These are phyloP conservation scores for Picea abies DNA, from an alignment of 83 land plant species.

Conservation along the genomic window DNA sequence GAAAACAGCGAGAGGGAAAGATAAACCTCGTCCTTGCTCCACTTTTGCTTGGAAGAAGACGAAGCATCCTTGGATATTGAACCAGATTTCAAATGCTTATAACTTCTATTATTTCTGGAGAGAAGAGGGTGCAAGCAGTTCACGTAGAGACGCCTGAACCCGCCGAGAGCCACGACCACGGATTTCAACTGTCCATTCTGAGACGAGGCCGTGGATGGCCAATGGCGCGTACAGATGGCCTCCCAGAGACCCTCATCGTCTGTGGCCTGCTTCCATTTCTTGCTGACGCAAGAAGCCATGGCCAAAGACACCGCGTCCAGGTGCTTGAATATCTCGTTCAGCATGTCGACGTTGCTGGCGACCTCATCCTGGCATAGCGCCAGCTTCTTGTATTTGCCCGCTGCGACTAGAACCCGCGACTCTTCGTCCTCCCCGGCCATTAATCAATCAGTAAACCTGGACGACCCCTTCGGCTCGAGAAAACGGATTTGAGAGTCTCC, in stretches of 20 bases:
- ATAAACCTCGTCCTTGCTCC: slow-evolving; percentile 30
- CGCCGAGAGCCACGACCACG: slow-evolving; percentile 69
- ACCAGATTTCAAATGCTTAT: not conserved
- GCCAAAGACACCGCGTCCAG: slow-evolving; percentile 63
- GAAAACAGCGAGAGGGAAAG: slow-evolving; percentile 71
- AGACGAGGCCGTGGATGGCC: slow-evolving; percentile 16
- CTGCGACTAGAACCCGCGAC: not conserved
- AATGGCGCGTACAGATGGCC: slow-evolving; percentile 54
- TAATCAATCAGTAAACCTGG: not conserved
- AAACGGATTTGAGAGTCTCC: not conserved
- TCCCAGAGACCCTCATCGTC: slow-evolving; percentile 70
- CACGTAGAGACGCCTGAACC: slow-evolving; percentile 64
- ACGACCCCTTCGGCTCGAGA: not conserved
- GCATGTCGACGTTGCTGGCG: slow-evolving; percentile 34
- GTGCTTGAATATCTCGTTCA: slow-evolving; percentile 54
- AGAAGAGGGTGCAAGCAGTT: slow-evolving; percentile 52
- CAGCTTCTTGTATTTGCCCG: not conserved
- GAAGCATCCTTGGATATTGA: not conserved
- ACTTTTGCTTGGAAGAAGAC: not conserved
- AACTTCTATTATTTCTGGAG: slow-evolving; percentile 11
- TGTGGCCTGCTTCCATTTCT: slow-evolving; percentile 52
- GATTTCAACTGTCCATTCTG: not conserved
- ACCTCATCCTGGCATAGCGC: not conserved
- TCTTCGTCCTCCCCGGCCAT: not conserved
- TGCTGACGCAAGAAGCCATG: slow-evolving; percentile 63